Conservation (phyloP, 495 filamentous ascomycete genomes). For the Friedmanniomyces simplex region DNA sequence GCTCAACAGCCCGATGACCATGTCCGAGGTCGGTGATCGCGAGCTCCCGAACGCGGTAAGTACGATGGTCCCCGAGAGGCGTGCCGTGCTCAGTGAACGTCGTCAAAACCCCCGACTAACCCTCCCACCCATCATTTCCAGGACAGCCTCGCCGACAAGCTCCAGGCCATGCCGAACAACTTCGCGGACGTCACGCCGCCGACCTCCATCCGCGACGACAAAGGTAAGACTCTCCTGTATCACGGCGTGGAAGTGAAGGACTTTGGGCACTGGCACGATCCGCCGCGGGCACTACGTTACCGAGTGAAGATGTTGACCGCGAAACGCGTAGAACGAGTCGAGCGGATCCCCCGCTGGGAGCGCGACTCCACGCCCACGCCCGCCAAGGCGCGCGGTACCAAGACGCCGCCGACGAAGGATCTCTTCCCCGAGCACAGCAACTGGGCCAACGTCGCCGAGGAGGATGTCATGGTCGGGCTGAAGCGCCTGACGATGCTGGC, state of each 20-base stretch:
- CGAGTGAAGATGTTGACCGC: background rate
- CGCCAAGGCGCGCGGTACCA: background rate
- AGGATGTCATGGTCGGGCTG: conserved; percentile 14
- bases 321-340: background rate
- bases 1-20: conserved; percentile 16
- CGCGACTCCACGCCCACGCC: background rate
- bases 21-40: conserved; percentile 6
- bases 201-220: background rate
- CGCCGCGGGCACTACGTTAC: background rate
- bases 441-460: conserved; percentile 16
- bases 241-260: background rate
- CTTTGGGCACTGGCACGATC: background rate
- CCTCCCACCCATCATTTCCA: background rate
- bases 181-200: background rate
- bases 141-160: conserved; percentile 3
- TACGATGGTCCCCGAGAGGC: no score
- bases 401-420: background rate
- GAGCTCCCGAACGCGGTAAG: background rate
- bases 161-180: background rate
- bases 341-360: background rate
- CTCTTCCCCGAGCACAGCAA: conserved; percentile 13
- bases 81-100: background rate
- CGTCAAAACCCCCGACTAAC: background rate
- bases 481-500: conserved; percentile 20
- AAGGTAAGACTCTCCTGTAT: background rate